Percentiles rank a stretch among this genome's conserved stretches.
Evolutionary conservation across 208 protist genomes (phyloP).

Genomic region (Vickermania spadyakhi): DNA sequence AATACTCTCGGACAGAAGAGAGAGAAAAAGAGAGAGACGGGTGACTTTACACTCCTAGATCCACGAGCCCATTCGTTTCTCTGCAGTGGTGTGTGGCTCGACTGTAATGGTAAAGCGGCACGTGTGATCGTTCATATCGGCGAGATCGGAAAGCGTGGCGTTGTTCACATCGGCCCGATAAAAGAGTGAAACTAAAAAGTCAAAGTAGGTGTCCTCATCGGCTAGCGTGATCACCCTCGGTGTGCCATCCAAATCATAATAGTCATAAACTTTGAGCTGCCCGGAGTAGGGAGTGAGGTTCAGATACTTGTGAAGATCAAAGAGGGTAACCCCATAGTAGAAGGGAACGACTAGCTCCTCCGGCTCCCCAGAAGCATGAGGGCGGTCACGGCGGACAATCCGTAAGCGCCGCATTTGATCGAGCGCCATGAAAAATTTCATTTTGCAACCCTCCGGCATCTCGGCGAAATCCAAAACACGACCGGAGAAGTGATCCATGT

Average conservation of each 20-base stretch:
- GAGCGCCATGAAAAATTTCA: constrained; percentile 54
- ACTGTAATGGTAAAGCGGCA: constrained; percentile 76
- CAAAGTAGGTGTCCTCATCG: constrained; percentile 75
- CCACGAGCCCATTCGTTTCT: constrained; percentile 61
- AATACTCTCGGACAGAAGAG: neutral
- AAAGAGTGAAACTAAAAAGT: constrained; percentile 66
- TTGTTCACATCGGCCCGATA: constrained; percentile 55
- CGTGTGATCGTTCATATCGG: constrained; percentile 63
- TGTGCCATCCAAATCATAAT: constrained; percentile 46
- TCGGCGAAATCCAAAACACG: constrained; percentile 80
- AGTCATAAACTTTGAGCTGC: constrained; percentile 83
- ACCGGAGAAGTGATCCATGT: constrained; percentile 80
- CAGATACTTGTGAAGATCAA: constrained; percentile 61
- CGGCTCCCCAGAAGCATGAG: constrained; percentile 6
- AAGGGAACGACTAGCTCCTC: constrained; percentile 44
- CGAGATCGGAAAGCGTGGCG: constrained; percentile 49
- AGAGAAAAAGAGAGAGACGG: neutral
- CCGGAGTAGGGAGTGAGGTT: constrained; percentile 57
- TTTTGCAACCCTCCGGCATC: constrained; percentile 26
- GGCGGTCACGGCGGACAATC: constrained; percentile 52
- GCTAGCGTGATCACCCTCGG: constrained; percentile 49
- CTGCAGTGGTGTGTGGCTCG: constrained; percentile 52
- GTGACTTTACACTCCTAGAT: constrained; percentile 55
- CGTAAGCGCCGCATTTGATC: constrained; percentile 77
- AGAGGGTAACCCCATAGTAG: constrained; percentile 52